Base-by-base conservation (phyloP, 768 basidiomycete genomes). In the Pisolithus sp. region DNA sequence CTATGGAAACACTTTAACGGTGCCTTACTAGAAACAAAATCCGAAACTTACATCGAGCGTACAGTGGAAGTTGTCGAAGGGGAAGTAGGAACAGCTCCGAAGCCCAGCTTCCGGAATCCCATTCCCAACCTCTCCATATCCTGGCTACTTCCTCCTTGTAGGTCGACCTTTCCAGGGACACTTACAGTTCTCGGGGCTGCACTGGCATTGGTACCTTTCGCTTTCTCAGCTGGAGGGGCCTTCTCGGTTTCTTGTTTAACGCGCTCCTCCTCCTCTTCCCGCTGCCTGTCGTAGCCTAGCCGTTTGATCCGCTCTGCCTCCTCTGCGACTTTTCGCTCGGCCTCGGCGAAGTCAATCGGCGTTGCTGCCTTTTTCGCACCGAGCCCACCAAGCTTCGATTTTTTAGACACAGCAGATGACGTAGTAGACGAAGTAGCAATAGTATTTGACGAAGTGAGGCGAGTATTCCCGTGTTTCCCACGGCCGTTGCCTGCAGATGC, bases 241-340 rank as follows among this genome's bases (percentile, higher is more conserved):
- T 76, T 77, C 48, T 82, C 80, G 21, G 81, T 82, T 38, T 85
- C 80, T 57, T 80, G 78, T 55, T 75, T 74, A 34, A 79, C 81
- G 61, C 80, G 83, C 57, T 86, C 89, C 62, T 93, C 93, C 20
- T 84, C 85, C 60, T 87, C 89, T 66, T 96, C 91, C 38, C 81
- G 75, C 62, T 85, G 79, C 18, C 89, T 79, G 64, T 96, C 92
- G 63, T 97, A 96, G 0, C 94, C 95, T 17, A 96, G 78, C 59
- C 93, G 83, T 66, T 89, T 88, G 66, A 93, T 81, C 52, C 93
- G 78, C 68, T 94, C 94, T 23, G 92, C 93, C 66, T 98, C 96
- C 62, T 93, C 94, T 24, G 79, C 65, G 0, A 96, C 96, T 58
- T 86, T 87, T 26, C 86, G 76, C 67, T 98, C 94, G 0, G 93